phyloP scores from a whole-genome alignment of 371 early-diverging fungal genomes.

The Syncephalastrum sp. region DNA sequence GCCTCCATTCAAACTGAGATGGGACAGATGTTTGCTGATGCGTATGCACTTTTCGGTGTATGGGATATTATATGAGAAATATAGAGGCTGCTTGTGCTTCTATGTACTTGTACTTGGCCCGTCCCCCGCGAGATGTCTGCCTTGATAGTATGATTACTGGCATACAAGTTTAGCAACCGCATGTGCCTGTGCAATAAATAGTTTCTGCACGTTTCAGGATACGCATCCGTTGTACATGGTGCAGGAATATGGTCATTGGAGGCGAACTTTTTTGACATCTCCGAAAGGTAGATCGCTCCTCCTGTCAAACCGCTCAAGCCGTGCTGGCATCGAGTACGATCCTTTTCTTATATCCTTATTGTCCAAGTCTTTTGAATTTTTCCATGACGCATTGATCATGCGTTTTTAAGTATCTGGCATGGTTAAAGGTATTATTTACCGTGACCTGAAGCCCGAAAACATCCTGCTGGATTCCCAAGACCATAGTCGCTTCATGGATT shows the following conservation, averaged over 20 bases:
- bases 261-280: slow-evolving; percentile 97
- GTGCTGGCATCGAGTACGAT: slow-evolving; percentile 71
- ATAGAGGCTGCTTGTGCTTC: too few species aligned
- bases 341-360: too few species aligned
- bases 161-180: too few species aligned
- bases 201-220: slow-evolving; percentile 90
- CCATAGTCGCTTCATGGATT: slow-evolving; percentile 98
- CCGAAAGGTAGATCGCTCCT: slow-evolving; percentile 85
- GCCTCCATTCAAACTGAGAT: too few species aligned
- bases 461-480: slow-evolving; percentile 87
- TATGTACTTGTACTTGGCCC: too few species aligned
- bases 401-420: slow-evolving; percentile 67
- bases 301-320: slow-evolving; percentile 83
- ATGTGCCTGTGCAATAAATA: slow-evolving; percentile 25
- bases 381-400: slow-evolving; percentile 49
- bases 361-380: too few species aligned
- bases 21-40: too few species aligned
- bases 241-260: slow-evolving; percentile 95
- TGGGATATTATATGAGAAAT: too few species aligned
- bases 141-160: too few species aligned
- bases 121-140: too few species aligned
- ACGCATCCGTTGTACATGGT: slow-evolving; percentile 88
- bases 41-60: too few species aligned
- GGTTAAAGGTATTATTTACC: slow-evolving; percentile 89
- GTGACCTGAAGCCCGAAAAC: slow-evolving; percentile 96